Percentiles rank a stretch among this genome's conserved stretches.
phyloP scores from a whole-genome alignment of 148 eudicot species.

The Silene conica region DNA sequence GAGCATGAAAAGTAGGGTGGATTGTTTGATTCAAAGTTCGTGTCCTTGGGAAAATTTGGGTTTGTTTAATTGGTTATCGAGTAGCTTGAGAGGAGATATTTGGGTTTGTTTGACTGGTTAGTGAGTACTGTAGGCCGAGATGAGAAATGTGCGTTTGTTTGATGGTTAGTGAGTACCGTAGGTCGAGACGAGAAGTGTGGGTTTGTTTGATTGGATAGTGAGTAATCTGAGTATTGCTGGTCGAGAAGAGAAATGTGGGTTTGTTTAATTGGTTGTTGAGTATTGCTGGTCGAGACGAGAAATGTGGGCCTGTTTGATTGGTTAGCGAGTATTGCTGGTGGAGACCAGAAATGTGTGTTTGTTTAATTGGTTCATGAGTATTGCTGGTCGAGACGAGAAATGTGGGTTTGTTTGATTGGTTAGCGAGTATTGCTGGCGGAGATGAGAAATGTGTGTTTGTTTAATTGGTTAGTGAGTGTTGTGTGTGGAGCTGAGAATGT shows the following conservation, averaged over 20 bases:
- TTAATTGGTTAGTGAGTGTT: not conserved
- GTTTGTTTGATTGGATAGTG: no score
- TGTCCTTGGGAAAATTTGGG: not conserved
- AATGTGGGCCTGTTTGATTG: no score
- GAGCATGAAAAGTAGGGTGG: not conserved
- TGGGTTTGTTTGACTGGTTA: no score
- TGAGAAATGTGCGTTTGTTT: no score
- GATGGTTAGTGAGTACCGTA: no score
- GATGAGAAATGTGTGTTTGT: not conserved
- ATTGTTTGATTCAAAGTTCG: not conserved
- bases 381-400: not conserved
- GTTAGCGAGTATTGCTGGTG: no score
- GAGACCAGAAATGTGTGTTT: not conserved
- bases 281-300: not conserved
- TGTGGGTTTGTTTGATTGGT: slow-evolving; percentile 1
- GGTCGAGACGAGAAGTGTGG: no score
- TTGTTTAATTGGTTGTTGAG: not conserved
- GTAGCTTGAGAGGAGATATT: no score
- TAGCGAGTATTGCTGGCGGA: not conserved
- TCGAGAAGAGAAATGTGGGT: no score
- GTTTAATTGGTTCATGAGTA: not conserved
- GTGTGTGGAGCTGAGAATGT: no score
- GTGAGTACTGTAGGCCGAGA: no score
- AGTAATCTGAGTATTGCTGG: no score
- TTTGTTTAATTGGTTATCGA: not conserved